Conservation (phyloP, 2,329 filamentous ascomycete species). For the Penicillium sp. region DNA sequence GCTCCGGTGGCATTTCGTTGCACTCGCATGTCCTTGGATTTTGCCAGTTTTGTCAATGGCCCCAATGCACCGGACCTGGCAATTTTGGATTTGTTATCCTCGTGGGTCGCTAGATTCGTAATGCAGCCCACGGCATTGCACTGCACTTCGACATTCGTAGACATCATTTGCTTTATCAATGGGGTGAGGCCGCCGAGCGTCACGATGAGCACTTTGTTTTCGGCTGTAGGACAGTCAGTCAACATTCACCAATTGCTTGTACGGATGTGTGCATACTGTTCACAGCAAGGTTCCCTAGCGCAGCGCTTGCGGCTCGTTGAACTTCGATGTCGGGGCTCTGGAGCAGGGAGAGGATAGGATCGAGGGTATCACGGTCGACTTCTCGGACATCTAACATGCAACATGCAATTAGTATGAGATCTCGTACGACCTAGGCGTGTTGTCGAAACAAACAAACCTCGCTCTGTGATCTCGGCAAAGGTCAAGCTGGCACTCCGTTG, state of each 20-base stretch:
- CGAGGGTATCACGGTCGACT: conserved; percentile 89
- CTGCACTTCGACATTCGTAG: conserved; percentile 94
- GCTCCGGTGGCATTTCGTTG: conserved; percentile 96
- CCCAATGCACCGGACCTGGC: conserved; percentile 88
- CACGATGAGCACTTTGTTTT: conserved; percentile 97
- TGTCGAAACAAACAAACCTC: conserved; percentile 64
- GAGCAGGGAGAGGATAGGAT: conserved; percentile 91
- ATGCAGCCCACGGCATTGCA: conserved; percentile 99
- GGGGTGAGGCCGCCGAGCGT: conserved; percentile 84
- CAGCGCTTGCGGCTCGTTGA: conserved; percentile 91
- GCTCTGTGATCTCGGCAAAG: conserved; percentile 96
- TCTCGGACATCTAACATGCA: conserved; percentile 76
- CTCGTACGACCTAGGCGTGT: neutral
- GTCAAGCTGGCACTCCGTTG: conserved; percentile 96
- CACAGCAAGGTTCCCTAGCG: conserved; percentile 90
- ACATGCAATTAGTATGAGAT: neutral
- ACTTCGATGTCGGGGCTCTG: conserved; percentile 96
- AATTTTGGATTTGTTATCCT: conserved; percentile 99
- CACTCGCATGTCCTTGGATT: conserved; percentile 97
- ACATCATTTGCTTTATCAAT: conserved; percentile 97
- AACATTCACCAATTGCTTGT: neutral
- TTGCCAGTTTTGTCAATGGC: conserved; percentile 85
- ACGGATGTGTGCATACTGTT: conserved; percentile 65
- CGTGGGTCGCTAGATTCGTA: conserved; percentile 94
- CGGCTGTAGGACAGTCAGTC: conserved; percentile 61